Conservation (phyloP, 495 filamentous ascomycete species). For the Xylaria telfairii region DNA sequence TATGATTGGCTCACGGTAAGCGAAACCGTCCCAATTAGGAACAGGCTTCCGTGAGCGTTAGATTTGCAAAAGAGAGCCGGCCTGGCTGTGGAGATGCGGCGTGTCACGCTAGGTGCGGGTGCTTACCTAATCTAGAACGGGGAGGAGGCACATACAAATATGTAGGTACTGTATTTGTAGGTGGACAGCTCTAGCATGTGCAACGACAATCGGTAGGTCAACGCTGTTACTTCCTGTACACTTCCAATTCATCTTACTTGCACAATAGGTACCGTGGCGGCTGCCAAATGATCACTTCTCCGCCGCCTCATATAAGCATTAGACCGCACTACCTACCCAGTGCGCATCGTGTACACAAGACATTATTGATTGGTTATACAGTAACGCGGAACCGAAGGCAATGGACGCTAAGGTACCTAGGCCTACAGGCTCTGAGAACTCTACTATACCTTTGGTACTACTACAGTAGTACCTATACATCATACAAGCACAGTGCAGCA, state of each 20-base stretch:
- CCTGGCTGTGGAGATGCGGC: not conserved
- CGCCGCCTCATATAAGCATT: not conserved
- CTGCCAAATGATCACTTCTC: not conserved
- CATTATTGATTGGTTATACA: no score
- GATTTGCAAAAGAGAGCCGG: constrained; percentile 24
- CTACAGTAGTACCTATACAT: not conserved
- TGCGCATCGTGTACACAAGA: no score
- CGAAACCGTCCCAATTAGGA: constrained; percentile 40
- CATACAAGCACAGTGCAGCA: not conserved
- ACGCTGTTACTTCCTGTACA: no score
- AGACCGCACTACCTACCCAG: no score
- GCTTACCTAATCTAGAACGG: constrained; percentile 12
- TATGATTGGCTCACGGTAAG: constrained; percentile 54
- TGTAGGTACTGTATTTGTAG: not conserved
- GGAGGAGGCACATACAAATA: not conserved
- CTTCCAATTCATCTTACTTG: not conserved
- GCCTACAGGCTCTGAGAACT: not conserved
- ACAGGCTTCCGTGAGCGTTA: constrained; percentile 34
- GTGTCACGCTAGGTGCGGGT: constrained; percentile 10
- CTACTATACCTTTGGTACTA: not conserved
- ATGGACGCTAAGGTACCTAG: not conserved
- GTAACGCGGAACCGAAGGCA: not conserved
- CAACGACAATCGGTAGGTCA: no score
- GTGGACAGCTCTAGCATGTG: no score
- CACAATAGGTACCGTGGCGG: not conserved